Base-by-base conservation (phyloP, 495 filamentous ascomycete genomes). In the Trypethelium eluteriae region DNA sequence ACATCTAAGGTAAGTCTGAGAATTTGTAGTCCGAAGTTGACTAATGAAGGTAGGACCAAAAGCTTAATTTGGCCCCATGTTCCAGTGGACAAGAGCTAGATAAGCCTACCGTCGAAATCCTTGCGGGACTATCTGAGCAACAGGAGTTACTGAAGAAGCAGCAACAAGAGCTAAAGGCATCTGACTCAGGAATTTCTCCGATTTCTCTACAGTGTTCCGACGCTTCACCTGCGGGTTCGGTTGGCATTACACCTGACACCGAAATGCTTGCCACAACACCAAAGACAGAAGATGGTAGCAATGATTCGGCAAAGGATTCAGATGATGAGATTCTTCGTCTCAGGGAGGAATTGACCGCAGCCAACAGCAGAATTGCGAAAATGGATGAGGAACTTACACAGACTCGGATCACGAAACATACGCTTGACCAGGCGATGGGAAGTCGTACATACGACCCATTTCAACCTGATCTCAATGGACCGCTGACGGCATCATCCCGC, bases 301-400 rank as follows among this genome's bases (percentile, higher is more conserved):
- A 75, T 25, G 80, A 80, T 38, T 72, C 75, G 11, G 71, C 73
- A 7, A 59, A 36, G 18, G 32, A 2, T 36, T 59, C 53, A 7
- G 53, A 59, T 14, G 53, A 59, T 9, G 85, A 88, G 66, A 71
- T 88, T 59, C 70, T 79, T 67, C 83, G 83, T 49, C 81, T 95
- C 59, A 84, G 85, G 68, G 79, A 83, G 64, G 88, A 98, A 76
- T 82, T 98, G 14, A 85, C 88, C 65, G 85, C 83, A 68, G 91
- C 92, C 34, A 88, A 90, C 69, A 85, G 83, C 70, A 88, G 86
- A 68, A 92, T 98, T 74, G 88, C 86, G 65, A 81, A 86, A 18
- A 88, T 96, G 76, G 90, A 91, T 68, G 85, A 92, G 66, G 91
- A 97, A 75, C 83, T 97, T 64, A 82, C 88, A 36, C 89, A 93